A percentile compares a stretch with the other conserved stretches of the same genome.
Evolutionary conservation across 352 stramenopile species (phyloP).

Genomic region (Globisporangium viniferum): DNA sequence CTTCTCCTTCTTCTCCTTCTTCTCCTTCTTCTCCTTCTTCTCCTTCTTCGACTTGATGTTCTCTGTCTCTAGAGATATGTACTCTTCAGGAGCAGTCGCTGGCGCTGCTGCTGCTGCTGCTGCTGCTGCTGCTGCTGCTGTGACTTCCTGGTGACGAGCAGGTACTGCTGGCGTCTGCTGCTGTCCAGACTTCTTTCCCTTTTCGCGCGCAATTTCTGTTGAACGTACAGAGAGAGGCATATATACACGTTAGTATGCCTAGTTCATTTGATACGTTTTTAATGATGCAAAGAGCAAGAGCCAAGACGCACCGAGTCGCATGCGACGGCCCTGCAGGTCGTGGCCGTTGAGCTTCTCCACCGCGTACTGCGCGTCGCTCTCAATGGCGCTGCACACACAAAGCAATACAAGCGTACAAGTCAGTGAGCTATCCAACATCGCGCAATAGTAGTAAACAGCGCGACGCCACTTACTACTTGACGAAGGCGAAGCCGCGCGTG

Average conservation of each 20-base stretch:
- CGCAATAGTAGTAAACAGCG: neutral
- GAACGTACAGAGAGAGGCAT: neutral
- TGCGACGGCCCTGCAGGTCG: conserved; percentile 75
- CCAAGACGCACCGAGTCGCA: conserved; percentile 63
- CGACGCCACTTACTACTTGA: conserved; percentile 68
- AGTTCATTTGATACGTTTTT: neutral
- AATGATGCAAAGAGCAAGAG: neutral
- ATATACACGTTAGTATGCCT: neutral
- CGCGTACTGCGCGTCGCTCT: conserved; percentile 61
- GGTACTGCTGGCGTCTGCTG: conserved; percentile 9
- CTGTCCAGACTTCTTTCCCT: conserved; percentile 33
- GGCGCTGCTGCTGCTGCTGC: neutral
- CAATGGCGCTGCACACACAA: conserved; percentile 49
- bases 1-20: conserved; percentile 20
- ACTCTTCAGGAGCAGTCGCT: conserved; percentile 15
- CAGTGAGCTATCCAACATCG: neutral
- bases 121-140: conserved; percentile 9
- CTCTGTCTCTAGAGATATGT: conserved; percentile 14
- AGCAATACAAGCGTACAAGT: neutral
- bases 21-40: conserved; percentile 18
- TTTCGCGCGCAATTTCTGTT: conserved; percentile 73
- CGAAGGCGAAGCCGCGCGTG: conserved; percentile 83
- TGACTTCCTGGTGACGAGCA: neutral
- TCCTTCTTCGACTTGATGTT: conserved; percentile 14
- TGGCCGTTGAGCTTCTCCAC: conserved; percentile 76